Percentiles rank a stretch among this genome's conserved stretches.
Conservation (phyloP, 2,329 filamentous ascomycete species). For the Ilyonectria destructans region DNA sequence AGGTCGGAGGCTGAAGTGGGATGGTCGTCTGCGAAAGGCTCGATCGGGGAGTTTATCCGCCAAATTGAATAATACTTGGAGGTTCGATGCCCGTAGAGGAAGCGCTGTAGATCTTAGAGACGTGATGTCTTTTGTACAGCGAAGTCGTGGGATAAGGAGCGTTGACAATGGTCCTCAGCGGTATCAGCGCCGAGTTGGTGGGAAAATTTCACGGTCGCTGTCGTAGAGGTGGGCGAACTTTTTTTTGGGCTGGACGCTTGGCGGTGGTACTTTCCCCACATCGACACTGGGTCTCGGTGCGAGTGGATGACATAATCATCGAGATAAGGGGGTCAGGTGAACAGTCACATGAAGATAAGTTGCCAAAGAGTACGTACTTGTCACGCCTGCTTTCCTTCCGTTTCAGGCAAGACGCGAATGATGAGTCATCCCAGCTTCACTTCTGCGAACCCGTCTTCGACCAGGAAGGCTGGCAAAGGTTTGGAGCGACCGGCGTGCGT, state of each 20-base stretch:
- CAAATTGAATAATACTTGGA: not conserved
- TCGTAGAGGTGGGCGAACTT: conserved; percentile 51
- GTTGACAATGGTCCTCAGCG: conserved; percentile 37
- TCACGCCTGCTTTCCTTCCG: not conserved
- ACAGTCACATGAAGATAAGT: conserved; percentile 41
- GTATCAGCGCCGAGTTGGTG: conserved; percentile 46
- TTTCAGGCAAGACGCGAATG: conserved; percentile 1
- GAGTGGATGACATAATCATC: conserved; percentile 43
- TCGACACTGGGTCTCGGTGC: conserved; percentile 4
- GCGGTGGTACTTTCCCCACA: conserved; percentile 41
- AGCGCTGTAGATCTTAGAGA: not conserved
- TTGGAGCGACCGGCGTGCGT: conserved; percentile 25
- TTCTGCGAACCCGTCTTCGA: conserved; percentile 10
- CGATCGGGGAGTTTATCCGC: conserved; percentile 9
- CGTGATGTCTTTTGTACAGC: not conserved
- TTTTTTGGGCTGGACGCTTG: conserved; percentile 50
- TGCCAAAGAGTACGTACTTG: not conserved
- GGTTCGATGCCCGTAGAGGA: not conserved
- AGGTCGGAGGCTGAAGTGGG: not conserved
- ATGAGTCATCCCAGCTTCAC: conserved; percentile 34
- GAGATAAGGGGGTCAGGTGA: conserved; percentile 38
- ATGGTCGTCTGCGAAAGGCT: conserved; percentile 40
- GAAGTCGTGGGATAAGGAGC: conserved; percentile 10
- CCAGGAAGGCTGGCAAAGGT: conserved; percentile 23
- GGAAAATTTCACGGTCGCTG: conserved; percentile 56